These are phyloP conservation scores for Fulvia fulva DNA, from an alignment of 2,329 filamentous ascomycete genomes.

Conservation along the genomic window DNA sequence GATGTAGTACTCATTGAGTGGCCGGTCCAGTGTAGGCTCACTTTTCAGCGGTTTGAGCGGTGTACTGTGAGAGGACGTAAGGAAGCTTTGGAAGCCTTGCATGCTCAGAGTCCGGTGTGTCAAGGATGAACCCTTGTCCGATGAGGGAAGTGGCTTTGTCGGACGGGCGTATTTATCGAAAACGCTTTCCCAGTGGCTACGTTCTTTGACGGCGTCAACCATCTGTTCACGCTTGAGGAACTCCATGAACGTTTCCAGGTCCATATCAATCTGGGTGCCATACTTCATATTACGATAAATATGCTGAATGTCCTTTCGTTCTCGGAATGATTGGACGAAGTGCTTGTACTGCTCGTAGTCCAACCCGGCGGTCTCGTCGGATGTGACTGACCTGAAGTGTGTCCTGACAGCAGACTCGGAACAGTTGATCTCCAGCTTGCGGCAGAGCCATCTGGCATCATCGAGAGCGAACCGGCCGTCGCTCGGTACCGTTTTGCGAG, in stretches of 20 bases:
- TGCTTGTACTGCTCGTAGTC: constrained; percentile 77
- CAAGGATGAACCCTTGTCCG: constrained; percentile 40
- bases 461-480: constrained; percentile 71
- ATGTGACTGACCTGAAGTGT: constrained; percentile 71
- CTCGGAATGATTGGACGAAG: constrained; percentile 79
- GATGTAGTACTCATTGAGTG: constrained; percentile 95
- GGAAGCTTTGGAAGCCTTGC: constrained; percentile 70
- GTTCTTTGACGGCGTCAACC: constrained; percentile 67
- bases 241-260: constrained; percentile 65
- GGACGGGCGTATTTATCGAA: constrained; percentile 49
- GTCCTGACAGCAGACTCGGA: constrained; percentile 67
- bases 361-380: constrained; percentile 60
- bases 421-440: constrained; percentile 87
- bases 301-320: constrained; percentile 72
- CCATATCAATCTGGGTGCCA: constrained; percentile 56
- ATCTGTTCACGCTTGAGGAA: constrained; percentile 73
- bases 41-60: constrained; percentile 23
- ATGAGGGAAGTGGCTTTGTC: constrained; percentile 38
- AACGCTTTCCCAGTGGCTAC: constrained; percentile 62
- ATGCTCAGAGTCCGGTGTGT: constrained; percentile 66
- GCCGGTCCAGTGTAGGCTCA: constrained; percentile 62
- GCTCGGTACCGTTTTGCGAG: constrained; percentile 56
- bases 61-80: constrained; percentile 56
- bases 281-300: constrained; percentile 61
- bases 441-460: constrained; percentile 78